Base-by-base conservation (phyloP, 352 stramenopile genomes). In the Pythium angustatum region DNA sequence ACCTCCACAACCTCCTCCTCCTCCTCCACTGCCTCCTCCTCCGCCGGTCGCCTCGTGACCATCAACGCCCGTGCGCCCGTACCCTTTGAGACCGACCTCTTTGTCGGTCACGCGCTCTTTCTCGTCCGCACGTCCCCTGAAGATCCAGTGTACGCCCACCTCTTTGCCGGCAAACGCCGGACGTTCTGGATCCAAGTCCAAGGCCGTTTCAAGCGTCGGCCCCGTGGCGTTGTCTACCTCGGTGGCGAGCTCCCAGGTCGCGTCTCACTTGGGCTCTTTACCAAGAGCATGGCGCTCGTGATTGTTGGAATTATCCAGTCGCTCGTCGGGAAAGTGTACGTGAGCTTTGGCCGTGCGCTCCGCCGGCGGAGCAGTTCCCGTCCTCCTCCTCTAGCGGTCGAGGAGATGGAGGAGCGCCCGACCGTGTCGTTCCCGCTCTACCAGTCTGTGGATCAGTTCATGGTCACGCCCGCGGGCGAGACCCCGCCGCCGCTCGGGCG, bases 111-210 rank as follows among this genome's bases (percentile, higher is more conserved):
- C 34, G 85, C 86, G 40, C 69, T 91, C 24, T 96, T 97, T 34
- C 70, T 97, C 22, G 76, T 96, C 65, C 86, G 81, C 27, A 95
- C 89, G 26, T 31, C 71, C 0, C 86, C 88, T 0, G 66, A 83
- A 30, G 73, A 89, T 40, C 54, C 78, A 12, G 68, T 71, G 26
- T 92, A 87, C 64, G 59, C 64, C 11, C 60, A 68, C 49, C 71
- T 96, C 8, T 94, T 96, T 36, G 62, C 36, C 8, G 73, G 75
- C 41, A 86, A 88, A 31, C 77, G 79, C 12, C 83, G 87, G 50
- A 88, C 85, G 75, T 92, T 96, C 62, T 96, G 87, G 87, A 94
- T 96, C 68, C 87, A 96, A 53, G 84, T 96, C 10, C 87, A 96
- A 53, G 85, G 87, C 22, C 71, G 68, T n/a, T 96, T 96, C 64